Conservation (phyloP, 805 yeast genomes). For the Candida ovalis region DNA sequence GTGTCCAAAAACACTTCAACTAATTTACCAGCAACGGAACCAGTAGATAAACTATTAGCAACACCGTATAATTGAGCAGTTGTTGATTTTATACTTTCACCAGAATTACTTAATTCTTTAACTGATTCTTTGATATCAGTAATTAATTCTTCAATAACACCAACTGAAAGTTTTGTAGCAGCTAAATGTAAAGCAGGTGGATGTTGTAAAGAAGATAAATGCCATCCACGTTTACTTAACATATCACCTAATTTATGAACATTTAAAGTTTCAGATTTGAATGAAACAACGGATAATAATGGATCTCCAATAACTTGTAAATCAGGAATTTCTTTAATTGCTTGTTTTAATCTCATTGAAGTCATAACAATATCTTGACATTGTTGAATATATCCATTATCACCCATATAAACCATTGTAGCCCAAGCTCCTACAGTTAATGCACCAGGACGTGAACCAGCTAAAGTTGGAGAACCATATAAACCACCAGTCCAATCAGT, state of each 20-base stretch:
- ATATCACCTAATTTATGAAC: constrained; percentile 78
- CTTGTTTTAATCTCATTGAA: constrained; percentile 52
- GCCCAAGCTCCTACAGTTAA: constrained; percentile 99
- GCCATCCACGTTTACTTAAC: constrained; percentile 79
- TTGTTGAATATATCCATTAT: constrained; percentile 69
- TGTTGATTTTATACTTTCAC: constrained; percentile 36
- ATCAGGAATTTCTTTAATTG: constrained; percentile 49
- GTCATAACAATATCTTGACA: constrained; percentile 66
- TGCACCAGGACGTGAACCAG: constrained; percentile 97
- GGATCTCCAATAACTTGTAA: constrained; percentile 84
- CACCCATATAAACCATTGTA: constrained; percentile 77
- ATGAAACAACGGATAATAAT: constrained; percentile 73
- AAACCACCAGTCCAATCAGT: constrained; percentile 93
- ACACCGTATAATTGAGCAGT: constrained; percentile 94
- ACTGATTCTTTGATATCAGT: constrained; percentile 46
- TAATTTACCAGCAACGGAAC: constrained; percentile 76
- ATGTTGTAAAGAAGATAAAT: constrained; percentile 76
- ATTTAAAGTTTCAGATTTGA: constrained; percentile 57
- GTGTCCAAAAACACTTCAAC: constrained; percentile 81
- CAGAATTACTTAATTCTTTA: constrained; percentile 31
- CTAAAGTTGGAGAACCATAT: constrained; percentile 94
- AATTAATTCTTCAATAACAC: constrained; percentile 58
- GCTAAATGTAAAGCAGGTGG: constrained; percentile 94
- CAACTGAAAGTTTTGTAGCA: constrained; percentile 65
- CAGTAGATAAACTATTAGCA: constrained; percentile 84